Conservation (phyloP, 2,329 filamentous ascomycete species). For the Aspergillus cejpii region DNA sequence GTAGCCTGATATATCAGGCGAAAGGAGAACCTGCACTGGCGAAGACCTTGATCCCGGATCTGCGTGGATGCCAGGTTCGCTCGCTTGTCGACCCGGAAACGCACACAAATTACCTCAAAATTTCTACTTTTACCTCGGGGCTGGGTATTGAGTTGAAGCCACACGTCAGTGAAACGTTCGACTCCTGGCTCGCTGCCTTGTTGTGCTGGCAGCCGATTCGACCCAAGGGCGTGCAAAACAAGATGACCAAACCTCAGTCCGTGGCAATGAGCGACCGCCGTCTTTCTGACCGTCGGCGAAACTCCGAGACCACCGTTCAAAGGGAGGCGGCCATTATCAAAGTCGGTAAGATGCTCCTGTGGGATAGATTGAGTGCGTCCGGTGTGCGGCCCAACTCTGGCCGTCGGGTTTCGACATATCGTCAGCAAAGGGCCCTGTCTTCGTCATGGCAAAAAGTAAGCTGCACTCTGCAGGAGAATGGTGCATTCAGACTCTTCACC, state of each 20-base stretch:
- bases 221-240: constrained; percentile 46
- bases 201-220: constrained; percentile 48
- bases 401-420: constrained; percentile 47
- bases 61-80: constrained; percentile 45
- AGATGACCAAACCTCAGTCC: constrained; percentile 46
- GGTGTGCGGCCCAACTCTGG: constrained; percentile 31
- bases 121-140: constrained; percentile 44
- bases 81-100: constrained; percentile 44
- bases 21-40: constrained; percentile 45
- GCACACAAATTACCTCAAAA: constrained; percentile 44
- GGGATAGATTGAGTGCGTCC: constrained; percentile 66
- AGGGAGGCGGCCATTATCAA: constrained; percentile 87
- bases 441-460: constrained; percentile 81
- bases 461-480: constrained; percentile 89
- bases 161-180: constrained; percentile 47
- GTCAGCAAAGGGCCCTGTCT: constrained; percentile 51
- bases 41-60: constrained; percentile 45
- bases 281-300: constrained; percentile 39
- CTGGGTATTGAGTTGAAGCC: constrained; percentile 44
- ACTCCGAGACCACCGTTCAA: constrained; percentile 45
- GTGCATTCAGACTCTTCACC: constrained; percentile 82
- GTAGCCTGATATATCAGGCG: constrained; percentile 46
- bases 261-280: constrained; percentile 41
- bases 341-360: constrained; percentile 81
- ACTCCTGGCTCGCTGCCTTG: constrained; percentile 48